phyloP scores from a whole-genome alignment of 768 basidiomycete species.

The Leccinellum rugosiceps region DNA sequence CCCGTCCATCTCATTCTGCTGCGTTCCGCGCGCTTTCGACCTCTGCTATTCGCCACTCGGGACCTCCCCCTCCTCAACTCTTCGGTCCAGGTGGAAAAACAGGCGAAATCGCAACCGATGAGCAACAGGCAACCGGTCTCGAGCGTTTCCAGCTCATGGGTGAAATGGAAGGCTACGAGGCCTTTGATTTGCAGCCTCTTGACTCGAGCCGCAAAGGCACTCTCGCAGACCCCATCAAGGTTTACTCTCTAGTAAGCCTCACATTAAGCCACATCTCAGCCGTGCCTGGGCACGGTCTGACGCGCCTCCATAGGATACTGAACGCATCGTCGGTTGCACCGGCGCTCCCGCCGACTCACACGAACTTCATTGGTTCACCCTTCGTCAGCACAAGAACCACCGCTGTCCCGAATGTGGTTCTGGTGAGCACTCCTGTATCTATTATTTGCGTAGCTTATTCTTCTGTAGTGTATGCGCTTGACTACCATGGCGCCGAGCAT shows the following conservation, averaged over 20 bases:
- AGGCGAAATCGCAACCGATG: constrained; percentile 78
- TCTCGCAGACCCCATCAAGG: constrained; percentile 78
- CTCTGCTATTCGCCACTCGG: constrained; percentile 54
- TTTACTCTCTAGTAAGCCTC: constrained; percentile 75
- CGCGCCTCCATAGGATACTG: constrained; percentile 53
- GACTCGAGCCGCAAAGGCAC: constrained; percentile 87
- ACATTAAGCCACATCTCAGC: neutral
- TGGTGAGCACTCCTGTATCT: constrained; percentile 48
- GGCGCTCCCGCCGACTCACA: constrained; percentile 95
- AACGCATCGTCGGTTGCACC: constrained; percentile 91
- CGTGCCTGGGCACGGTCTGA: neutral
- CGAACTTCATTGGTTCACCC: constrained; percentile 82
- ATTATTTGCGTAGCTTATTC: constrained; percentile 5
- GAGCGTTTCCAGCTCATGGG: constrained; percentile 93
- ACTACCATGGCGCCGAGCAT: constrained; percentile 62
- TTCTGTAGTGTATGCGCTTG: constrained; percentile 63
- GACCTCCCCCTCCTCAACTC: constrained; percentile 59
- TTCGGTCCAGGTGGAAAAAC: constrained; percentile 70
- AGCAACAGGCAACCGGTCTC: constrained; percentile 92
- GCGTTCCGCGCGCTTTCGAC: constrained; percentile 58
- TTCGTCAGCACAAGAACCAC: constrained; percentile 60
- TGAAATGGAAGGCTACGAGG: constrained; percentile 80
- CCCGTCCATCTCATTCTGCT: constrained; percentile 21
- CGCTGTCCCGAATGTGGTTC: constrained; percentile 95
- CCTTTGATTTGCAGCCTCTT: constrained; percentile 86